Evolutionary conservation across 768 basidiomycete genomes (phyloP).

Genomic region (Clitopilus passeckerianus): DNA sequence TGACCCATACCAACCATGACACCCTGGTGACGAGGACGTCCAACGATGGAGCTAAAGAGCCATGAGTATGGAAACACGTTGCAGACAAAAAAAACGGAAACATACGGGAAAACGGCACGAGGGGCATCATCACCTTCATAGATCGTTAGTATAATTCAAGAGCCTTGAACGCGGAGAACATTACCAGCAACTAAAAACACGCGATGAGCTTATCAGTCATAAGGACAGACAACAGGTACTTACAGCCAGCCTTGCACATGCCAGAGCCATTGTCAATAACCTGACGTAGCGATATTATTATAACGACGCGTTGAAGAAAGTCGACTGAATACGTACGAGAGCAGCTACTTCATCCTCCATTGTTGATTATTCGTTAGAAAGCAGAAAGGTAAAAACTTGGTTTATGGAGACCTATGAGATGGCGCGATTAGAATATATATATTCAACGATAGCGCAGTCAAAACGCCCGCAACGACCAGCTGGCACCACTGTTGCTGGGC

Average conservation of each 20-base stretch:
- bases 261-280: slow-evolving; percentile 95
- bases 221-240: slow-evolving; percentile 28
- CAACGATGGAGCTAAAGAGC: slow-evolving; percentile 74
- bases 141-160: slow-evolving; percentile 2
- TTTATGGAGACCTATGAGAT: slow-evolving; percentile 9
- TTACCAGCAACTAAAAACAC: slow-evolving; percentile 57
- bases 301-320: neutral
- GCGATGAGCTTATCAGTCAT: slow-evolving; percentile 15
- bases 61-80: slow-evolving; percentile 2
- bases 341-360: slow-evolving; percentile 49
- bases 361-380: slow-evolving; percentile 29
- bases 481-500: slow-evolving; percentile 7
- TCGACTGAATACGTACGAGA: slow-evolving; percentile 36
- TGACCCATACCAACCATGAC: slow-evolving; percentile 98
- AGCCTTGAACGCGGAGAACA: neutral
- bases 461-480: slow-evolving; percentile 7
- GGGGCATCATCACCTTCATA: slow-evolving; percentile 79
- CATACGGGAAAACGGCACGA: slow-evolving; percentile 94
- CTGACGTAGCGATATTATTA: slow-evolving; percentile 25
- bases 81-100: slow-evolving; percentile 12
- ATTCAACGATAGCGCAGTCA: neutral
- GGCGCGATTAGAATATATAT: slow-evolving; percentile 10
- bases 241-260: slow-evolving; percentile 99
- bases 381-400: slow-evolving; percentile 13
- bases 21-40: slow-evolving; percentile 90